phyloP scores from a whole-genome alignment of 176 grass and related monocot genomes.

The Bothriochloa decipiens region DNA sequence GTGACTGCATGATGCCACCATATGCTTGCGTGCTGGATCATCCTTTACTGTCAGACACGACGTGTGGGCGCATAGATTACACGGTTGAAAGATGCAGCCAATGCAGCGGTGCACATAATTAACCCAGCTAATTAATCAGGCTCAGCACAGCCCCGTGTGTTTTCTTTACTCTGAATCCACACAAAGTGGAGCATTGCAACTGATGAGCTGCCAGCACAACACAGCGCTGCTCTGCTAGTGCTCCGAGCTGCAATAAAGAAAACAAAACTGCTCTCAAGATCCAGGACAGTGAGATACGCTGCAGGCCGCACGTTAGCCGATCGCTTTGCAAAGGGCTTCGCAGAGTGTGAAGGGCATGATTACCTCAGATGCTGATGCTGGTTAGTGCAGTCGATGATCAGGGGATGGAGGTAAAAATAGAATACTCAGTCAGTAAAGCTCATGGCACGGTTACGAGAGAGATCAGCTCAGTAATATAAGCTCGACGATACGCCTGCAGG shows the following conservation, averaged over 20 bases:
- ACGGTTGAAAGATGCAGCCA: slow-evolving; percentile 41
- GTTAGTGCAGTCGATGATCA: slow-evolving; percentile 10
- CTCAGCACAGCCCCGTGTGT: background rate
- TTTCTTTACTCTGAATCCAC: slow-evolving; percentile 35
- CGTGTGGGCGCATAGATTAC: slow-evolving; percentile 44
- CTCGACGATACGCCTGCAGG: slow-evolving; percentile 17
- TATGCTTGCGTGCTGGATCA: slow-evolving; percentile 5
- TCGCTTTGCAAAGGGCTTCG: slow-evolving; percentile 26
- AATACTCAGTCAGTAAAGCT: slow-evolving; percentile 24
- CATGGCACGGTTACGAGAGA: background rate
- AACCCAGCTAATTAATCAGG: slow-evolving; percentile 33
- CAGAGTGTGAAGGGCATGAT: slow-evolving; percentile 26
- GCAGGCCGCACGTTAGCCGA: slow-evolving; percentile 27
- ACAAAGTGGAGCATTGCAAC: background rate
- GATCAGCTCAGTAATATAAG: slow-evolving; percentile 7
- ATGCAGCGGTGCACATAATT: slow-evolving; percentile 36
- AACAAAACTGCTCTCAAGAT: slow-evolving; percentile 31
- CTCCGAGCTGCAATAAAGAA: background rate
- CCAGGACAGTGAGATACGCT: slow-evolving; percentile 45
- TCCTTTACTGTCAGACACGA: slow-evolving; percentile 1
- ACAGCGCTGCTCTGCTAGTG: too few relatives aligned
- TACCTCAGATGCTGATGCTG: background rate
- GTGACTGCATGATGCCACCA: slow-evolving; percentile 33
- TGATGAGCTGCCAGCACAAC: background rate
- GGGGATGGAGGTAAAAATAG: slow-evolving; percentile 17